These are phyloP conservation scores for Clavariopsis aquatica DNA, from an alignment of 495 filamentous ascomycete species.

Conservation along the genomic window DNA sequence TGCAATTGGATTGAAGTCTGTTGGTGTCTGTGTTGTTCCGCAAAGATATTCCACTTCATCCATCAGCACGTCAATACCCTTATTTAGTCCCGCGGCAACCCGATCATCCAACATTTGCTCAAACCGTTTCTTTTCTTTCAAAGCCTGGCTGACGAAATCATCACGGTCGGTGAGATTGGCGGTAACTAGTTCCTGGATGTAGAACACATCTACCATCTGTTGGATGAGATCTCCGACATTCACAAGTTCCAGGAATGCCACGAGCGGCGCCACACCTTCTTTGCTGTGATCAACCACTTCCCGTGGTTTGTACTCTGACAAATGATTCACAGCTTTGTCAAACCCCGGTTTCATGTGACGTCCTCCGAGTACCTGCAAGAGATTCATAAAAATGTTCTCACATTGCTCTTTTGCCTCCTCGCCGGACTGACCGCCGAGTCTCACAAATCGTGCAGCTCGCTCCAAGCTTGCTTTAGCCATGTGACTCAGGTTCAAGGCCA, in stretches of 20 bases:
- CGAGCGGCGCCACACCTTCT: slow-evolving; percentile 80
- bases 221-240: slow-evolving; percentile 98
- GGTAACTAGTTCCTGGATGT: slow-evolving; percentile 86
- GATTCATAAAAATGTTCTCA: slow-evolving; percentile 78
- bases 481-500: slow-evolving; percentile 86
- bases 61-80: slow-evolving; percentile 97
- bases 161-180: slow-evolving; percentile 83
- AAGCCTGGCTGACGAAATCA: slow-evolving; percentile 89
- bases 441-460: slow-evolving; percentile 77
- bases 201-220: slow-evolving; percentile 99
- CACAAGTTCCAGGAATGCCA: slow-evolving; percentile 95
- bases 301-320: slow-evolving; percentile 87
- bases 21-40: slow-evolving; percentile 80
- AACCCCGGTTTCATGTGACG: slow-evolving; percentile 91
- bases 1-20: slow-evolving; percentile 83
- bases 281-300: slow-evolving; percentile 72
- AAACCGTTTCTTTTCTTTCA: slow-evolving; percentile 94
- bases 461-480: slow-evolving; percentile 87
- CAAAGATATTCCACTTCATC: slow-evolving; percentile 96
- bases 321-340: slow-evolving; percentile 85
- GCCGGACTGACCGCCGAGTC: slow-evolving; percentile 73
- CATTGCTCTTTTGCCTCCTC: slow-evolving; percentile 88
- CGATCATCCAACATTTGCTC: slow-evolving; percentile 99
- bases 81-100: slow-evolving; percentile 92
- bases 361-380: slow-evolving; percentile 79